These are phyloP conservation scores for Triticum dicoccoides DNA, from an alignment of 176 grass and related monocot species.

Conservation along the genomic window DNA sequence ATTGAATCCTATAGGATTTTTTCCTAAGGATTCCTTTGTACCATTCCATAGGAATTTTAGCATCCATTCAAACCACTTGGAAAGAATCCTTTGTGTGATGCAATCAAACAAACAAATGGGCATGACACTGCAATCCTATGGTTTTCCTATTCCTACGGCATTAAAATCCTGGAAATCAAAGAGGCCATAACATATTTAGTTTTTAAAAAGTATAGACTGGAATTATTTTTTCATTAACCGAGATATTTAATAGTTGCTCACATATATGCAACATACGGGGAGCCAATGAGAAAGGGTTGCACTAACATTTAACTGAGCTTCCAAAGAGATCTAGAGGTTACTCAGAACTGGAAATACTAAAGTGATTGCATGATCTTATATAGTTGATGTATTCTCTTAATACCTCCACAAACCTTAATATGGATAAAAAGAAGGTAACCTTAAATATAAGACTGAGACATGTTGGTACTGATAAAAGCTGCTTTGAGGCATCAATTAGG, in stretches of 20 bases:
- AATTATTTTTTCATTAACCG: neutral
- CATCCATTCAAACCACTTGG: neutral
- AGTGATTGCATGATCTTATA: too few relatives aligned
- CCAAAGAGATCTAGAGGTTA: slow-evolving; percentile 2
- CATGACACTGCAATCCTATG: neutral
- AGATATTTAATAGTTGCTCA: slow-evolving; percentile 9
- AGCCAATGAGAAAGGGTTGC: neutral
- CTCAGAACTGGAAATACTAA: too few relatives aligned
- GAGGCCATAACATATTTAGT: neutral
- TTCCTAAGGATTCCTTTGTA: neutral
- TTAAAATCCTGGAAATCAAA: neutral
- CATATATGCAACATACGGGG: neutral
- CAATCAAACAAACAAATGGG: neutral
- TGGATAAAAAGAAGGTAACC: too few relatives aligned
- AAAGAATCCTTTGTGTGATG: neutral
- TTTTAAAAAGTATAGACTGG: neutral
- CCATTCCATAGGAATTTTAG: neutral
- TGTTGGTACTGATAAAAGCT: too few relatives aligned
- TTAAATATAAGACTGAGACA: too few relatives aligned
- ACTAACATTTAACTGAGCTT: neutral
- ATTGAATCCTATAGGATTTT: neutral
- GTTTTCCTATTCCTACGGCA: neutral
- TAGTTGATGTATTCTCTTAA: too few relatives aligned
- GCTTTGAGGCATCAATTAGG: too few relatives aligned
- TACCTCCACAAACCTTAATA: too few relatives aligned